Base-by-base conservation (phyloP, 495 filamentous ascomycete genomes). In the Penicillium paxilli region DNA sequence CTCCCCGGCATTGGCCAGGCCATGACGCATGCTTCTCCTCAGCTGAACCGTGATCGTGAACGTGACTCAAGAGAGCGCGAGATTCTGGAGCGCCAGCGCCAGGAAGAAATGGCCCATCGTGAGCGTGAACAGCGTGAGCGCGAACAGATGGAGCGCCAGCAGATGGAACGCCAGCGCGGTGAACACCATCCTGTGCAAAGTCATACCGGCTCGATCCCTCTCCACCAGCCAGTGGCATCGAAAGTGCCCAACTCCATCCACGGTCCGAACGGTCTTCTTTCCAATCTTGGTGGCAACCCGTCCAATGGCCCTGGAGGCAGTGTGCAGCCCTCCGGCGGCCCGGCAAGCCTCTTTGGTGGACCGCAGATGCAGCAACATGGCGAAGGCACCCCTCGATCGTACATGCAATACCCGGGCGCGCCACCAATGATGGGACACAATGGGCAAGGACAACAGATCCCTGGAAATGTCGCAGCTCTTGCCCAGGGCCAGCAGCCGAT, bases 401-500 rank as follows among this genome's bases (percentile, higher is more conserved):
- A 83, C 49, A 82, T 84, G 47, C 88, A 87, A 57, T 83, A 85
- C 58, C 71, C 80, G 28, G 75, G 79, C 33, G 80, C 84, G 16
- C 77, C 71, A 52, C 82, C 87, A 30, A 80, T 87, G 65, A 83
- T 89, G 61, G 82, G 81, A 10, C 75, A 76, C 69, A 57, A 75
- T 71, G 66, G 73, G 56, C 53, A 71, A 42, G 68, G 69, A 37
- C 65, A 80, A 60, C 67, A 74, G 54, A 75, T 82, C 59, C 74
- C 82, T 48, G 64, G 77, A 26, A 70, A 75, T 60, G 82, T 81
- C n/a, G 82, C 87, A 52, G 81, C 84, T 26, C 66, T 86, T 45
- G 80, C 78, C 10, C 88, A 91, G 68, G 92, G 90, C n/a, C 92
- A 97, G 67, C 92, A 97, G 67, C 92, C 92, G 14, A 97, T 97